phyloP scores from a whole-genome alignment of 2,329 filamentous ascomycete species.

The Seiridium cupressi region DNA sequence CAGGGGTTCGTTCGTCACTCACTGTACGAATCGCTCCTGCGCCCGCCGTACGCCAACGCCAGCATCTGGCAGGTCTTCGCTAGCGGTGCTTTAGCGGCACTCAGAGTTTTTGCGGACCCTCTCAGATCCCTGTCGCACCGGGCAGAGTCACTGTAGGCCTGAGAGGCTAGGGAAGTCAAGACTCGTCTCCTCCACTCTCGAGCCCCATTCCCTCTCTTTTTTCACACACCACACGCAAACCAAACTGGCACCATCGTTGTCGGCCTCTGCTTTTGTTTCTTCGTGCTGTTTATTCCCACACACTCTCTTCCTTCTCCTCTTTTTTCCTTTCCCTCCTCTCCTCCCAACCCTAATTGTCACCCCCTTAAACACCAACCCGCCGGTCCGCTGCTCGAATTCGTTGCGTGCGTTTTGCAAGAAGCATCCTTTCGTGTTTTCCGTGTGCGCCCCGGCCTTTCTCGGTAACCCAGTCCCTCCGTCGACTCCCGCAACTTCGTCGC shows the following conservation, averaged over 20 bases:
- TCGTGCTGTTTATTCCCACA: conserved; percentile 27
- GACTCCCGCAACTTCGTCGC: conserved; percentile 19
- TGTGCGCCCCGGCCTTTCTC: conserved; percentile 31
- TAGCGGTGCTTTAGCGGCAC: conserved; percentile 7
- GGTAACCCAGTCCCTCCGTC: conserved; percentile 23
- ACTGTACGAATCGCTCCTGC: too few species aligned
- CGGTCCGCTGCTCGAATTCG: conserved; percentile 31
- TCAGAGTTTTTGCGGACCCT: conserved; percentile 14
- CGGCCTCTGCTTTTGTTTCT: conserved; percentile 22
- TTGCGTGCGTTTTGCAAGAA: conserved; percentile 35
- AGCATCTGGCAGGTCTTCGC: conserved; percentile 2
- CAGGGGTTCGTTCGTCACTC: too few species aligned
- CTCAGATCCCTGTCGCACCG: not conserved
- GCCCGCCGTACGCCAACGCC: not conserved
- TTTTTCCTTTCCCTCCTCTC: conserved; percentile 41
- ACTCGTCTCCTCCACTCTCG: conserved; percentile 20
- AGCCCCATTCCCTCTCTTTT: conserved; percentile 22
- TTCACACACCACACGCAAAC: conserved; percentile 28
- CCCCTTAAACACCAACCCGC: conserved; percentile 21
- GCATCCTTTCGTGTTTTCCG: conserved; percentile 32
- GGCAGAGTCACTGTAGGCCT: not conserved
- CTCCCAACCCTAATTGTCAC: conserved; percentile 23
- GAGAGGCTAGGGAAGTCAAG: not conserved
- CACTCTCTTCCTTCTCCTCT: conserved; percentile 29
- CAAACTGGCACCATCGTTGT: conserved; percentile 34